Evolutionary conservation across 306 rosid genomes (phyloP).

Genomic region (Cicer chorassanicum): DNA sequence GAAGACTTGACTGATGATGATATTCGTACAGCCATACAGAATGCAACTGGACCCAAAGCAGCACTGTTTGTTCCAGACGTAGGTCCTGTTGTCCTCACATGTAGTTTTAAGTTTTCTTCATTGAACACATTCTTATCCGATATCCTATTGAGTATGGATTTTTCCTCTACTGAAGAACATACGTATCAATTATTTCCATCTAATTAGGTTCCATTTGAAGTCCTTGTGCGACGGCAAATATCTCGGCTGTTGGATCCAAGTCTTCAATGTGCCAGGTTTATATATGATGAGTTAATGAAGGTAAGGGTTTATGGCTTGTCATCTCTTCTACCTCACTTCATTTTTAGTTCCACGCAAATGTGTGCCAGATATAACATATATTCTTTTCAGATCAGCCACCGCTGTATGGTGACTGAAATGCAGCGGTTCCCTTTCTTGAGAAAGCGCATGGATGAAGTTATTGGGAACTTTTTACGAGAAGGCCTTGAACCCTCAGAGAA

Average conservation of each 20-base stretch:
- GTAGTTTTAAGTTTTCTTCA: constrained; percentile 27
- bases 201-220: constrained; percentile 91
- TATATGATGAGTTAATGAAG: constrained; percentile 89
- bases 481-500: constrained; percentile 91
- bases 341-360: constrained; percentile 22
- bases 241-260: constrained; percentile 91
- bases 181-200: constrained; percentile 36
- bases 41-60: constrained; percentile 92
- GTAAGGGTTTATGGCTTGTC: constrained; percentile 51
- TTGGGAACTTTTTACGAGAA: constrained; percentile 81
- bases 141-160: constrained; percentile 20
- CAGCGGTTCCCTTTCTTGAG: constrained; percentile 91
- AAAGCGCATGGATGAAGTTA: constrained; percentile 89
- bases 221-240: constrained; percentile 83
- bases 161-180: constrained; percentile 13
- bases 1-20: constrained; percentile 95
- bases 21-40: constrained; percentile 94
- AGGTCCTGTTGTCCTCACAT: constrained; percentile 47
- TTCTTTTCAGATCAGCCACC: constrained; percentile 81
- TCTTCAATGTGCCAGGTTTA: constrained; percentile 96
- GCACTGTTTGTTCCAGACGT: constrained; percentile 97
- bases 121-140: not conserved
- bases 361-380: constrained; percentile 25
- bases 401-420: constrained; percentile 76
- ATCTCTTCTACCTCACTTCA: constrained; percentile 21